Base-by-base conservation (phyloP, 805 yeast species). In the Millerago galiae region DNA sequence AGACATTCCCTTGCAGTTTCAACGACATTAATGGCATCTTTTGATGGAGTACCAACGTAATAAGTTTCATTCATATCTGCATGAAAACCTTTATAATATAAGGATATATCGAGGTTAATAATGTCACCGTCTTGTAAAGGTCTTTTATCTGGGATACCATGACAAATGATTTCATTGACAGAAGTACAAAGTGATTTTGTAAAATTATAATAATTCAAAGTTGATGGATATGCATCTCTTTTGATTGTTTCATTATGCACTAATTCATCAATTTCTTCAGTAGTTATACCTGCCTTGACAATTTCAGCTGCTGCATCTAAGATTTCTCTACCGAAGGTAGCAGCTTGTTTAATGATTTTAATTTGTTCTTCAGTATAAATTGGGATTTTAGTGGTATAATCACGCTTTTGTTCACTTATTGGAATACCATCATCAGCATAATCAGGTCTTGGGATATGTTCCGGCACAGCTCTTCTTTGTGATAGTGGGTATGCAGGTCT, bases 51-150 rank as follows among this genome's bases (percentile, higher is more conserved):
- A 11, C 98, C 99, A 25, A 93, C 95, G 58, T 93, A 93, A 63
- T 90, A 93, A 0, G 99, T 93, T 65, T 93, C 98, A 63, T 93
- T 93, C 61, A 93, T 70, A 64, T 93, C 99, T 8, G 96, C 83
- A 66, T 93, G 98, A 67, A 79, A 79, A 2, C 99, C 99, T 51
- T 84, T 76, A 63, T 83, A 77, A 67, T 75, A 93, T 41, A 93
- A 63, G 4, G 96, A 75, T 38, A 93, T 86, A 61, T 93, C 99
- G 50, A 93, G 68, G 60, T 93, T 93, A 47, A 93, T 75, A 52
- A 93, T 91, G 60, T 93, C 99, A 46, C 99, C 99, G 52, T 91
- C 98, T 61, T 86, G 67, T 49, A 93, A 72, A 28, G 80, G 81
- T 42, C 90, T 75, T 66, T 85, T 75, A 65, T 93, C 99, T 24